A percentile compares a stretch with the other conserved stretches of the same genome.
Conservation (phyloP, 1,284 basidiomycete species). For the Bjerkandera adusta region DNA sequence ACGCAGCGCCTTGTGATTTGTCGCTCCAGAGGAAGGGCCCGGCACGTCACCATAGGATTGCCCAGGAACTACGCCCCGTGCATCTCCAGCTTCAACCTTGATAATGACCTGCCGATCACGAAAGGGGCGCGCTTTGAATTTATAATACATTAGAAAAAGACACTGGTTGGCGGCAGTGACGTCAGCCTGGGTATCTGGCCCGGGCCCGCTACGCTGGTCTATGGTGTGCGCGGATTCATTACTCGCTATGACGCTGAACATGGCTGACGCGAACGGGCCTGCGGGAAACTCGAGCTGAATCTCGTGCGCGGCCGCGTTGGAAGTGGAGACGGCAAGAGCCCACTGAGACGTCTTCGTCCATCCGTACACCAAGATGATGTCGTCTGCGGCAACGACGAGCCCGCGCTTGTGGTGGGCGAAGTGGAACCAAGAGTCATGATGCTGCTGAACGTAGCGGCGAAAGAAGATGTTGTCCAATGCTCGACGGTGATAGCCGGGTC, state of each 20-base stretch:
- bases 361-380: slow-evolving; percentile 5
- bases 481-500: too few relatives aligned
- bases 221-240: background rate
- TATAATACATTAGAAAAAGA: slow-evolving; percentile 8
- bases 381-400: background rate
- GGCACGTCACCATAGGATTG: too few relatives aligned
- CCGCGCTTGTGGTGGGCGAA: background rate
- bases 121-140: too few relatives aligned
- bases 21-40: too few relatives aligned
- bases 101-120: too few relatives aligned
- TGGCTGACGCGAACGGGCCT: slow-evolving; percentile 1
- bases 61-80: too few relatives aligned
- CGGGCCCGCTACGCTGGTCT: slow-evolving; percentile 7
- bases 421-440: slow-evolving; percentile 5
- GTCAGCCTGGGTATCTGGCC: background rate
- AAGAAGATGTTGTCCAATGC: too few relatives aligned
- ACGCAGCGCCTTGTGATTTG: too few relatives aligned
- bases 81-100: too few relatives aligned
- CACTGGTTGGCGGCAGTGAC: background rate
- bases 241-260: slow-evolving; percentile 2
- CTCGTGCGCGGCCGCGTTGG: slow-evolving; percentile 1
- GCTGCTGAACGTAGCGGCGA: slow-evolving; percentile 5
- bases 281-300: slow-evolving; percentile 1
- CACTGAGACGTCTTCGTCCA: slow-evolving; percentile 9
- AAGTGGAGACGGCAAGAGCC: slow-evolving; percentile 5